Evolutionary conservation across 495 filamentous ascomycete species (phyloP).

Genomic region (Trichoderma asperelloides): DNA sequence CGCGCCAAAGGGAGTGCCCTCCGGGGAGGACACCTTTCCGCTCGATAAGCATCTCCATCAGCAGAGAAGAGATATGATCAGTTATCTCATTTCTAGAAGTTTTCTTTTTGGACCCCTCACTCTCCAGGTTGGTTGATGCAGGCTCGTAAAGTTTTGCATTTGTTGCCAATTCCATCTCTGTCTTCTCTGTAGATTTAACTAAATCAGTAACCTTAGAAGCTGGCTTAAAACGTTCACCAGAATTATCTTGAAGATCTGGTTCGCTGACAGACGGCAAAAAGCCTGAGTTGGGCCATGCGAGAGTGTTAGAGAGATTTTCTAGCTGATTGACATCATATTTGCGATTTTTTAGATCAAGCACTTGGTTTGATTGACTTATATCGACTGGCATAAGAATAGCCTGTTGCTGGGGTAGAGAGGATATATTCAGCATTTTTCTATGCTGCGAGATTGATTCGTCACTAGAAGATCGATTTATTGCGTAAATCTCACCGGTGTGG

Average conservation of each 20-base stretch:
- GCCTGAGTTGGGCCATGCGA: not conserved
- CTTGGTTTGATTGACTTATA: not conserved
- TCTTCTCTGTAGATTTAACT: not conserved
- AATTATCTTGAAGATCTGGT: not conserved
- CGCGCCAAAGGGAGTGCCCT: constrained; percentile 4
- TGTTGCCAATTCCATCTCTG: not conserved
- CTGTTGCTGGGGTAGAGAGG: not conserved
- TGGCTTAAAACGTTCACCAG: not conserved
- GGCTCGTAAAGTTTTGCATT: not conserved
- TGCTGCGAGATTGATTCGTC: not conserved
- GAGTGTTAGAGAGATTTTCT: not conserved
- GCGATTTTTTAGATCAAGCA: not conserved
- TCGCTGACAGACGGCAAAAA: not conserved
- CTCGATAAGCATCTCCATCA: not conserved
- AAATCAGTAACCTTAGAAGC: not conserved
- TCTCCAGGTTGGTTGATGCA: not conserved
- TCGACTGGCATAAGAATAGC: not conserved
- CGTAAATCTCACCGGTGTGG: not conserved
- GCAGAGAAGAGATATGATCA: not conserved
- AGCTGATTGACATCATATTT: not conserved
- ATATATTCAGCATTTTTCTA: not conserved
- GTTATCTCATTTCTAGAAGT: not conserved
- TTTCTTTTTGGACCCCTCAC: not conserved
- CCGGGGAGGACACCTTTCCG: constrained; percentile 1
- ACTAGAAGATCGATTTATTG: not conserved